Evolutionary conservation across 2,329 filamentous ascomycete species (phyloP), one percentile per base, ranked within the genome.

Genomic region (Xylariaceae sp.): DNA sequence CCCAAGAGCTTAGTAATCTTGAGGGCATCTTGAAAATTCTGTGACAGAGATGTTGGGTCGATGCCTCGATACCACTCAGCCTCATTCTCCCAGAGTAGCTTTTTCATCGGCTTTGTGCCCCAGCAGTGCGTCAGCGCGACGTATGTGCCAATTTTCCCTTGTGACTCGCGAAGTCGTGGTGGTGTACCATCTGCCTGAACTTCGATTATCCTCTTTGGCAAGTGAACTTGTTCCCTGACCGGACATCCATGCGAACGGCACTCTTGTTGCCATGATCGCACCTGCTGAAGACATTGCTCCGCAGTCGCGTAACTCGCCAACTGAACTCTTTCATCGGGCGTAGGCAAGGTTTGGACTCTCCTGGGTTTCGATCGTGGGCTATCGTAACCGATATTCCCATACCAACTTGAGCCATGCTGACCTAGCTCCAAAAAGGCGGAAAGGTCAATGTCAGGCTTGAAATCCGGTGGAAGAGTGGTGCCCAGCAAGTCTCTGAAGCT

Each of bases 1-100:
- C 45, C 16, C 13, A 62, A 19, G n/a, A 53, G 45, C n/a, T 49
- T 56, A 19, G 45, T 42, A 2, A 62, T 48, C 19, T 56, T 49
- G 16, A 60, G 56, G 2, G 58, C 53, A 17, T 62, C 17, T 2
- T 50, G 55, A 41, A 61, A 62, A 0, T 54, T 58, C 28, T 39
- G 56, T 55, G 13, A 61, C 28, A 45, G 16, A 12, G 43, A 45
- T 18, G 43, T 34, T 18, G n/a, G n/a, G n/a, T n/a, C n/a, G n/a
- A n/a, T n/a, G n/a, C n/a, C n/a, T n/a, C n/a, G n/a, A n/a, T n/a
- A n/a, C n/a, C n/a, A n/a, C n/a, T n/a, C n/a, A n/a, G n/a, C n/a
- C n/a, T n/a, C n/a, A n/a, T n/a, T n/a, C n/a, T n/a, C n/a, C n/a
- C n/a, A n/a, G n/a, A n/a, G n/a, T n/a, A n/a, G n/a, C n/a, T n/a